phyloP scores from a whole-genome alignment of 257 asterid species.

The Solanum appendiculatum region DNA sequence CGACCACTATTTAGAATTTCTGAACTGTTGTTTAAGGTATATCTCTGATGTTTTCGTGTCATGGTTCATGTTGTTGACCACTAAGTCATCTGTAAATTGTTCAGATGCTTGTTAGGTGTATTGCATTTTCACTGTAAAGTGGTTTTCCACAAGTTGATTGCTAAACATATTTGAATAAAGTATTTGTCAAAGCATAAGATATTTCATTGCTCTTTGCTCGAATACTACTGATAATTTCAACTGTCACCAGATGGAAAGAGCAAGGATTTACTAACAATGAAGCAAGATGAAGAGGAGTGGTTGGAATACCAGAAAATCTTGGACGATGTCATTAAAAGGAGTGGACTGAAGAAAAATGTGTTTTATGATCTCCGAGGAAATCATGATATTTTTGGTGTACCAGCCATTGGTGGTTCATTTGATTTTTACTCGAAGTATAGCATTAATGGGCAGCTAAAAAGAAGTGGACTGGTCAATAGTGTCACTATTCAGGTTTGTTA shows the following conservation, averaged over 20 bases:
- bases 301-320: slow-evolving; percentile 61
- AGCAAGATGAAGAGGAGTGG: slow-evolving; percentile 90
- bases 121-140: not conserved
- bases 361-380: slow-evolving; percentile 93
- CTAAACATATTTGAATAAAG: not conserved
- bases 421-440: slow-evolving; percentile 78
- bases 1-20: not conserved
- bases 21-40: not conserved
- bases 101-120: not conserved
- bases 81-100: not conserved
- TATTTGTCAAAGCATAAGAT: not conserved
- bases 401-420: slow-evolving; percentile 44
- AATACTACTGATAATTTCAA: not conserved
- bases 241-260: slow-evolving; percentile 78
- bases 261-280: slow-evolving; percentile 69
- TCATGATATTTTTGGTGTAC: slow-evolving; percentile 91
- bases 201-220: not conserved
- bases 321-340: slow-evolving; percentile 57
- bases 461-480: slow-evolving; percentile 57
- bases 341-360: slow-evolving; percentile 54
- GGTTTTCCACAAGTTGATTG: not conserved
- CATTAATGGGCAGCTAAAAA: slow-evolving; percentile 47
- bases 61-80: not conserved
- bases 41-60: not conserved
- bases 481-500: slow-evolving; percentile 56